Evolutionary conservation across 345 rosid genomes (phyloP), one percentile per base, ranked within the genome.

Genomic region (Aethionema arabicum): DNA sequence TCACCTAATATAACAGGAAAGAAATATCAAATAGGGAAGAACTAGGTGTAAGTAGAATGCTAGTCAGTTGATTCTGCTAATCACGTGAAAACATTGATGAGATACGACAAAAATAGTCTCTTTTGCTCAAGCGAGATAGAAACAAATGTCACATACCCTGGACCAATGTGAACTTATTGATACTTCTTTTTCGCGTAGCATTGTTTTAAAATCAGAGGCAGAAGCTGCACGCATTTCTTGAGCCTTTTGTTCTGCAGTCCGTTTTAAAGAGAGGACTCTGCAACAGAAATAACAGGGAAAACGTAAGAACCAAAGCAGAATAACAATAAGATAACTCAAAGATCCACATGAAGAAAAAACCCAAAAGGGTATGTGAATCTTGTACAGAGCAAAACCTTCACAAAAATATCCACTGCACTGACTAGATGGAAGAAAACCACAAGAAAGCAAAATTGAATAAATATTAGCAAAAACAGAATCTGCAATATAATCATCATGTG

Each of bases 141-240:
- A 65, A 45, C 46, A 67, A 8, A 41, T 45, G 63, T 16, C 42
- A 64, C 76, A 15, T 74, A 93, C 99, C 96, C 83, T 86, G 49
- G 92, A 85, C 99, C 99, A 93, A 44, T 87, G 92, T 65, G 87
- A 84, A 75, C 72, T 72, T 40, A 77, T 57, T 56, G 78, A 80
- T 56, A 93, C 61, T 74, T 86, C 90, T 72, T 80, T 87, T 32
- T 93, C 97, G 15, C 31, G 80, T 63, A 93, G 87, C 95, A 93
- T 75, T 67, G 84, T 78, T 76, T 87, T 93, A 74, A 90, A 90
- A 76, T 85, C 72, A 39, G 87, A 78, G 55, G 89, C 75, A 12
- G 81, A 80, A 7, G 86, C 86, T 31, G 83, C 80, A 45, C 88
- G 95, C 50, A 77, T 62, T 68, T 85, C 96, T 69, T 70, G 88